A percentile compares a stretch with the other conserved stretches of the same genome.
Conservation (phyloP, 495 filamentous ascomycete genomes). For the Podospora bellae-mahoneyi region DNA sequence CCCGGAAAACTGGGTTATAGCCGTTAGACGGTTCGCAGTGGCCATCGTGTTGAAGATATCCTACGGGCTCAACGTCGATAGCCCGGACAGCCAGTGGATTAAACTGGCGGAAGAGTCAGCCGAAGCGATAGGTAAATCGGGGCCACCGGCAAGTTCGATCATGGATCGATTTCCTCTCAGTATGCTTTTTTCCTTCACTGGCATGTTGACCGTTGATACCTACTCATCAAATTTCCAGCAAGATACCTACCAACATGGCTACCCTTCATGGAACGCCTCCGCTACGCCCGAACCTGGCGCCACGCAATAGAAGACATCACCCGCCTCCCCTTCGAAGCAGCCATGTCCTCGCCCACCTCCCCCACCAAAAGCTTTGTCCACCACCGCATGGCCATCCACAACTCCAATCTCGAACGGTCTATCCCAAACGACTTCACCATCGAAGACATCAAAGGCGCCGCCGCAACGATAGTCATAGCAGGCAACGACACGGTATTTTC, state of each 20-base stretch:
- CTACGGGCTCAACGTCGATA: conserved; percentile 44
- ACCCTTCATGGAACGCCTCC: conserved; percentile 39
- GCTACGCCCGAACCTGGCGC: conserved; percentile 38
- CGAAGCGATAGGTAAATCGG: conserved; percentile 43
- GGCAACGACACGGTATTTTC: conserved; percentile 46
- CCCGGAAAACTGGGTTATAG: conserved; percentile 25
- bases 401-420: conserved; percentile 25
- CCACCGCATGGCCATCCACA: conserved; percentile 28
- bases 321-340: conserved; percentile 31
- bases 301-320: conserved; percentile 37
- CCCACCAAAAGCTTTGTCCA: conserved; percentile 31
- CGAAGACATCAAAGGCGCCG: conserved; percentile 48
- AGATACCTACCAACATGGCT: conserved; percentile 43
- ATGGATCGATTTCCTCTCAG: conserved; percentile 45
- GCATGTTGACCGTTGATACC: not conserved
- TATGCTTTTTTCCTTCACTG: conserved; percentile 15
- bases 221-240: conserved; percentile 18
- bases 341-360: conserved; percentile 6
- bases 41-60: conserved; percentile 39
- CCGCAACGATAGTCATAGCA: conserved; percentile 49
- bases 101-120: conserved; percentile 44
- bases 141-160: conserved; percentile 43
- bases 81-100: conserved; percentile 41
- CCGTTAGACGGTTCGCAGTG: conserved; percentile 30
- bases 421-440: conserved; percentile 38